These are phyloP conservation scores for Suhomyces emberorum DNA, from an alignment of 805 yeast species.

Conservation along the genomic window DNA sequence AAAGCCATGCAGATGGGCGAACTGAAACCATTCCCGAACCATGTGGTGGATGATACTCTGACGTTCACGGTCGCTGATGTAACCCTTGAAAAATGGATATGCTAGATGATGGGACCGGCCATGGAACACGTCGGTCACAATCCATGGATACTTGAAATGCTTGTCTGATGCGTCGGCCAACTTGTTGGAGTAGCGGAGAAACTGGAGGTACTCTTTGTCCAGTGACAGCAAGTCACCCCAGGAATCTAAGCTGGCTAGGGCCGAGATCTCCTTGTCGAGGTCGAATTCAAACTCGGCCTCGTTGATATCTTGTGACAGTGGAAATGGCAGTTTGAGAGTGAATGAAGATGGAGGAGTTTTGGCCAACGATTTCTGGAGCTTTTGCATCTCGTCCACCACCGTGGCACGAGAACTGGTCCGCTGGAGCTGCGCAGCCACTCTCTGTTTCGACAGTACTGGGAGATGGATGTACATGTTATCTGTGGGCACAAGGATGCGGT, in stretches of 20 bases:
- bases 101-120: conserved; percentile 31
- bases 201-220: conserved; percentile 25
- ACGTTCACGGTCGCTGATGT: conserved; percentile 16
- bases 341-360: conserved; percentile 1
- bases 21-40: conserved; percentile 43
- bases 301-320: conserved; percentile 14
- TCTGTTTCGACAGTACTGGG: conserved; percentile 25
- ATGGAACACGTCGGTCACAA: conserved; percentile 30
- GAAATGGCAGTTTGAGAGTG: conserved; percentile 2
- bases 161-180: conserved; percentile 23
- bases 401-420: conserved; percentile 1
- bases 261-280: conserved; percentile 24
- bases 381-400: conserved; percentile 9
- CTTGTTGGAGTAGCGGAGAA: conserved; percentile 22
- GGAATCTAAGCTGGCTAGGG: conserved; percentile 17
- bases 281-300: conserved; percentile 29
- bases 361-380: neutral
- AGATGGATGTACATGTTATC: conserved; percentile 24
- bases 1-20: conserved; percentile 37
- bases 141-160: conserved; percentile 41
- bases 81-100: conserved; percentile 31
- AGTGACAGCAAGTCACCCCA: conserved; percentile 11
- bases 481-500: conserved; percentile 21
- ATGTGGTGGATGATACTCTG: conserved; percentile 38
- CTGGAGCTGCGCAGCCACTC: conserved; percentile 15